Conservation (phyloP, 2,329 filamentous ascomycete genomes). For the Periglandula ipomoeae region DNA sequence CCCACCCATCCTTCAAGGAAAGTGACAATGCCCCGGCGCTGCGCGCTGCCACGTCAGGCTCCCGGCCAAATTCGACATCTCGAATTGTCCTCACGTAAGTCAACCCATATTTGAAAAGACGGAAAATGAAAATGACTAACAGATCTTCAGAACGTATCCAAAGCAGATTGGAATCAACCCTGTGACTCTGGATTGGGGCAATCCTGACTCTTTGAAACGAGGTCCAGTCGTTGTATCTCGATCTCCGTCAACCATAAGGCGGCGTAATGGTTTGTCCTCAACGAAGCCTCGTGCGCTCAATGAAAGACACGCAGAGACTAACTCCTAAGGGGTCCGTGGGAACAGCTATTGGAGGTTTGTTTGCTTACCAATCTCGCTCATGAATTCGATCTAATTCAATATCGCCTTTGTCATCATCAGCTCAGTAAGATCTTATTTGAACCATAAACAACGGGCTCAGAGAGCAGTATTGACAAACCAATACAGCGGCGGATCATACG, state of each 20-base stretch:
- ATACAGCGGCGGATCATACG: conserved; percentile 72
- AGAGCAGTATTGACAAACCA: neutral
- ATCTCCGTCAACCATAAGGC: conserved; percentile 63
- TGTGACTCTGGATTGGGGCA: conserved; percentile 81
- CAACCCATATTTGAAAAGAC: conserved; percentile 6
- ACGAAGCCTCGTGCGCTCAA: neutral
- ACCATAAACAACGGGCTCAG: neutral
- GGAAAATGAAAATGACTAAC: neutral
- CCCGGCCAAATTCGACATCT: conserved; percentile 40
- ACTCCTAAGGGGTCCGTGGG: neutral
- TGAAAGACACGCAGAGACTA: neutral
- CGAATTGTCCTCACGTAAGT: conserved; percentile 46
- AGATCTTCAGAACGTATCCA: conserved; percentile 61
- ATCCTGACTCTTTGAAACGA: conserved; percentile 61
- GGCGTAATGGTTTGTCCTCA: conserved; percentile 60
- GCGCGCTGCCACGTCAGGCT: conserved; percentile 15
- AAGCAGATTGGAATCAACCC: conserved; percentile 91
- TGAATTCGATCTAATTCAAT: neutral
- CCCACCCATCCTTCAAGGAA: neutral
- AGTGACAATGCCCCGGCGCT: neutral
- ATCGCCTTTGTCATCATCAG: conserved; percentile 14
- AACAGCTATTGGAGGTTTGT: conserved; percentile 49
- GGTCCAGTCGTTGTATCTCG: conserved; percentile 86
- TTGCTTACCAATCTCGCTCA: neutral
- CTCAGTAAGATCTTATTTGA: conserved; percentile 22